A percentile compares a stretch with the other conserved stretches of the same genome.
phyloP scores from a whole-genome alignment of 2,329 filamentous ascomycete species.

The Sarocladiaceae sp. region DNA sequence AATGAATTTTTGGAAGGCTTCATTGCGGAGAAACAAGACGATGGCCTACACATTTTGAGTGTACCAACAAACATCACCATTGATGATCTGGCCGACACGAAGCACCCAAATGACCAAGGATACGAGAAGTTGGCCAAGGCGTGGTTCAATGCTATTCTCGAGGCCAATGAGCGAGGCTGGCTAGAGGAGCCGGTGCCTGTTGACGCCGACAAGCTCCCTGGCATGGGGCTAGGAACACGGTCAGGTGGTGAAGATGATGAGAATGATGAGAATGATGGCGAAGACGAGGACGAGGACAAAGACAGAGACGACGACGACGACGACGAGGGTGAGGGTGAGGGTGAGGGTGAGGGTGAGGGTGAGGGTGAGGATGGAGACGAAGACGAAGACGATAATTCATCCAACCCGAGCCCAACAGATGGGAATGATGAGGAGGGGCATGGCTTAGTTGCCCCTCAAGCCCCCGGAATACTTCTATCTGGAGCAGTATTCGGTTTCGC shows the following conservation, averaged over 20 bases:
- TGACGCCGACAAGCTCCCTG: conserved; percentile 9
- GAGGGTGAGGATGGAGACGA: too few species aligned
- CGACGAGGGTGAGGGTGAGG: background rate
- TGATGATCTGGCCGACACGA: conserved; percentile 28
- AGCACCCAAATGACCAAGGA: conserved; percentile 30
- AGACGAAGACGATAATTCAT: too few species aligned
- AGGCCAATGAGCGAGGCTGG: conserved; percentile 16
- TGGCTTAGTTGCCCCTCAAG: too few species aligned
- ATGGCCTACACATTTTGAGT: conserved; percentile 14
- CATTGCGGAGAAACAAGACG: conserved; percentile 12
- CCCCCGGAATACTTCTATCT: too few species aligned
- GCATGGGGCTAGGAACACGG: conserved; percentile 13
- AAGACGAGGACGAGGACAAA: conserved; percentile 11
- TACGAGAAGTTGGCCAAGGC: conserved; percentile 34
- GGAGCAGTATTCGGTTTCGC: too few species aligned
- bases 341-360: background rate
- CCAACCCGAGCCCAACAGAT: too few species aligned
- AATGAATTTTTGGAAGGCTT: conserved; percentile 27
- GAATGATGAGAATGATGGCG: conserved; percentile 5
- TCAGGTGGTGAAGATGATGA: background rate
- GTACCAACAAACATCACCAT: conserved; percentile 14
- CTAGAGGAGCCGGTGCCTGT: conserved; percentile 13
- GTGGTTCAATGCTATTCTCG: conserved; percentile 25
- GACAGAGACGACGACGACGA: background rate
- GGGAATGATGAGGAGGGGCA: too few species aligned